Percentiles rank a stretch among this genome's conserved stretches.
These are phyloP conservation scores for Durio zibethinus DNA, from an alignment of 345 rosid species.

Conservation along the genomic window DNA sequence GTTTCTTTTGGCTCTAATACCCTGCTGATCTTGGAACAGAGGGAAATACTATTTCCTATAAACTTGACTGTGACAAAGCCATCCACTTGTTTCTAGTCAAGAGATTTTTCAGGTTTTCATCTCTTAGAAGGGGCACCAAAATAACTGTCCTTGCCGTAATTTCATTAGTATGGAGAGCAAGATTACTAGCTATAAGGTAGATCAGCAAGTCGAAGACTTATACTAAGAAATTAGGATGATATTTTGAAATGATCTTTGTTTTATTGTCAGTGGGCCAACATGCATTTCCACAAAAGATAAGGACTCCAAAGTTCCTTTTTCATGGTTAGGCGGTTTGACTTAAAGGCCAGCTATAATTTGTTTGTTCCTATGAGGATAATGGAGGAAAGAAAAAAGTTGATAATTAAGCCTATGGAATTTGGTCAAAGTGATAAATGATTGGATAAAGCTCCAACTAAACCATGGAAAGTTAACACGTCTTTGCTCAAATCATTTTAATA, in stretches of 20 bases:
- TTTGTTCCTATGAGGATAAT: neutral
- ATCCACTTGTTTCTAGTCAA: neutral
- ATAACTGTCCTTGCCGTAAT: neutral
- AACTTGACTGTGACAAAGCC: neutral
- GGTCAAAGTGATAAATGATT: neutral
- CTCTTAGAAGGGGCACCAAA: neutral
- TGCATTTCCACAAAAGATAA: neutral
- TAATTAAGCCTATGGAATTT: neutral
- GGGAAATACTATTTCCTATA: neutral
- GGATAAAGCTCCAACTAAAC: neutral
- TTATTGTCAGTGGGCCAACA: neutral
- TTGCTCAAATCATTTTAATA: neutral
- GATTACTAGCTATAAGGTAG: too few species aligned
- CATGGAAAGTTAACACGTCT: neutral
- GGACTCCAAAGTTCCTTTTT: neutral
- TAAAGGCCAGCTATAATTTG: neutral
- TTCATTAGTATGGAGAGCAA: too few species aligned
- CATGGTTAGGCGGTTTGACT: neutral
- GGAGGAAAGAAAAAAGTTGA: neutral
- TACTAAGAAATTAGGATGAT: neutral
- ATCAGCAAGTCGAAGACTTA: too few species aligned
- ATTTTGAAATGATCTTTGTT: neutral
- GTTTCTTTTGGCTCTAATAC: neutral
- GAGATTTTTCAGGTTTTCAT: neutral
- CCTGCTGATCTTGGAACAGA: neutral